Percentiles rank a stretch among this genome's conserved stretches.
Conservation (phyloP, 2,329 filamentous ascomycete species). For the Ascochyta clinopodiicola region DNA sequence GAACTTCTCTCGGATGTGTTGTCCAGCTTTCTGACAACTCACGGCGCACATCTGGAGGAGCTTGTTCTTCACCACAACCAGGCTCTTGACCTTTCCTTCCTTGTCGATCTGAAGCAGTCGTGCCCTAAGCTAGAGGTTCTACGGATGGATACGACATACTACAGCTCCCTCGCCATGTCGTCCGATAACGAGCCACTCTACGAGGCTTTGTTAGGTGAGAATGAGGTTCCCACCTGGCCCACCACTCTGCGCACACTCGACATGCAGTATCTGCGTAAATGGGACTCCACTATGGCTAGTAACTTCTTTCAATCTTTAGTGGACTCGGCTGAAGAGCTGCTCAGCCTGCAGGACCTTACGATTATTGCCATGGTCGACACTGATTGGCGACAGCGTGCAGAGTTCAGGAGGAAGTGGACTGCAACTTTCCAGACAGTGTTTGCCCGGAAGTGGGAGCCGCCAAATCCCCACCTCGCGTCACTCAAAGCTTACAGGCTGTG, state of each 20-base stretch:
- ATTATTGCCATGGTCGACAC: constrained; percentile 77
- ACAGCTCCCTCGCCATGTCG: constrained; percentile 70
- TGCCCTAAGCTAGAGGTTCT: constrained; percentile 77
- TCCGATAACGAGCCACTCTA: constrained; percentile 79
- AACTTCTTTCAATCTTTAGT: constrained; percentile 81
- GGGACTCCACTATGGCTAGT: constrained; percentile 72
- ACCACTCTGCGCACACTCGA: constrained; percentile 72
- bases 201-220: constrained; percentile 65
- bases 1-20: constrained; percentile 73
- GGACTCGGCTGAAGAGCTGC: constrained; percentile 70
- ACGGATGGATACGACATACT: constrained; percentile 80
- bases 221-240: constrained; percentile 81
- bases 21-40: constrained; percentile 67
- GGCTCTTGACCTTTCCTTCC: constrained; percentile 76
- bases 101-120: constrained; percentile 67
- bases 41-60: constrained; percentile 71
- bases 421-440: constrained; percentile 73
- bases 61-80: constrained; percentile 81
- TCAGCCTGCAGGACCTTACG: constrained; percentile 70
- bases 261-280: constrained; percentile 78
- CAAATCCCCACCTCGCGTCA: constrained; percentile 52
- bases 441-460: constrained; percentile 57
- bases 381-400: constrained; percentile 78
- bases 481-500: constrained; percentile 52
- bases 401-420: constrained; percentile 80